phyloP scores from a whole-genome alignment of 305 asterid genomes.

The Rubia peregrina region DNA sequence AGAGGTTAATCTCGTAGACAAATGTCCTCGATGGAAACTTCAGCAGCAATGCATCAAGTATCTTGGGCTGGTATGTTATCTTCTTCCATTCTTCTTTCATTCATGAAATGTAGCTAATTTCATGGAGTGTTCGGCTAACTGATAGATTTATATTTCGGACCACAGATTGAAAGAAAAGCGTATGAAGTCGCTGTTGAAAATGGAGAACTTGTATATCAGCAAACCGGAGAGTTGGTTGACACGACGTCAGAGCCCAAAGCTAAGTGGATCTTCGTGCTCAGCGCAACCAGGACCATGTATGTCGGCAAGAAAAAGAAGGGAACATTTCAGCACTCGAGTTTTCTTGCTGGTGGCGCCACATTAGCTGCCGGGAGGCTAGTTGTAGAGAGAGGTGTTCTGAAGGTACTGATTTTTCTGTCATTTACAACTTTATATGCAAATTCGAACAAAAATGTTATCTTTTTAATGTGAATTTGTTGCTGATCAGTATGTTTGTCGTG shows the following conservation, averaged over 20 bases:
- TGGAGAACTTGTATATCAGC: conserved; percentile 61
- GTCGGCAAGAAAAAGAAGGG: conserved; percentile 86
- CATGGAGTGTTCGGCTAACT: neutral
- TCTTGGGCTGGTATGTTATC: conserved; percentile 70
- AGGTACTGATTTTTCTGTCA: conserved; percentile 34
- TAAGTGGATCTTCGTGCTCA: conserved; percentile 94
- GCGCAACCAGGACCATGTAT: conserved; percentile 69
- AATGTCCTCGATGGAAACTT: conserved; percentile 79
- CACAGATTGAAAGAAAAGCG: conserved; percentile 77
- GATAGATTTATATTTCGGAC: neutral
- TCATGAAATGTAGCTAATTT: neutral
- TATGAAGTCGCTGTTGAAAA: conserved; percentile 71
- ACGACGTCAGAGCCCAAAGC: conserved; percentile 53
- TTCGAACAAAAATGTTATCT: neutral
- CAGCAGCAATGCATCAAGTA: conserved; percentile 95
- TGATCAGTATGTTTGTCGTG: conserved; percentile 5
- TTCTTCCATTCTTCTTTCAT: conserved; percentile 5
- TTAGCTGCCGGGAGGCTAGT: conserved; percentile 94
- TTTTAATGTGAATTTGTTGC: neutral
- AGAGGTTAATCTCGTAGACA: conserved; percentile 65
- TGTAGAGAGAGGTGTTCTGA: conserved; percentile 63
- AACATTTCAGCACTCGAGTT: conserved; percentile 91
- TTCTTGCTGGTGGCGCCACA: conserved; percentile 97
- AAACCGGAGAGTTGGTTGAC: conserved; percentile 55
- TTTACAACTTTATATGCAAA: neutral